Conservation (phyloP, 2,329 filamentous ascomycete species). For the Claviceps monticola region DNA sequence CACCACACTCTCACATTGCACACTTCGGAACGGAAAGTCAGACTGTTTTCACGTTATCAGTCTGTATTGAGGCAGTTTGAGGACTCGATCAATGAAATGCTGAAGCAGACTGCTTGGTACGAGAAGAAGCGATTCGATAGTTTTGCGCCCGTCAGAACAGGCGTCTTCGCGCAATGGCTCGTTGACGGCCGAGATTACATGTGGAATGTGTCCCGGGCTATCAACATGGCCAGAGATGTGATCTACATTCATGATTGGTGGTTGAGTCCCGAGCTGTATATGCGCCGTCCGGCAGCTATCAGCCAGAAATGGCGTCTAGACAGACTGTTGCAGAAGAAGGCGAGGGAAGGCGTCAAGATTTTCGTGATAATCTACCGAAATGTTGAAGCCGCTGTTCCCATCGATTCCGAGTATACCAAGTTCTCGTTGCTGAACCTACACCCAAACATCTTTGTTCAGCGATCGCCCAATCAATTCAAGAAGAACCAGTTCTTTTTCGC, state of each 20-base stretch:
- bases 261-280: slow-evolving; percentile 90
- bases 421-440: slow-evolving; percentile 90
- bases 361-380: slow-evolving; percentile 98
- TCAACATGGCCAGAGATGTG: slow-evolving; percentile 93
- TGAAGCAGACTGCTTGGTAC: slow-evolving; percentile 69
- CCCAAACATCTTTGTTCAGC: slow-evolving; percentile 89
- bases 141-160: slow-evolving; percentile 77
- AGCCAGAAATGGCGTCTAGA: slow-evolving; percentile 97
- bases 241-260: slow-evolving; percentile 99
- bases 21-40: slow-evolving; percentile 85
- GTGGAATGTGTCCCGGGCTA: slow-evolving; percentile 96
- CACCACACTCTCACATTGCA: slow-evolving; percentile 81
- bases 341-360: slow-evolving; percentile 87
- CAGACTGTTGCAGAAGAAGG: slow-evolving; percentile 82
- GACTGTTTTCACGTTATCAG: slow-evolving; percentile 82
- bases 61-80: slow-evolving; percentile 83
- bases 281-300: slow-evolving; percentile 84
- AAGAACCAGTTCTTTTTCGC: slow-evolving; percentile 99
- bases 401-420: slow-evolving; percentile 97
- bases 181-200: slow-evolving; percentile 96
- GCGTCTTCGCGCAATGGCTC: slow-evolving; percentile 88
- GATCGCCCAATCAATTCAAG: slow-evolving; percentile 93
- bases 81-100: slow-evolving; percentile 81
- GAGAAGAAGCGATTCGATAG: slow-evolving; percentile 77
- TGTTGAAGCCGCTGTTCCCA: slow-evolving; percentile 91